Evolutionary conservation across 129 eudicot genomes (phyloP).

Genomic region (Apium graveolens): DNA sequence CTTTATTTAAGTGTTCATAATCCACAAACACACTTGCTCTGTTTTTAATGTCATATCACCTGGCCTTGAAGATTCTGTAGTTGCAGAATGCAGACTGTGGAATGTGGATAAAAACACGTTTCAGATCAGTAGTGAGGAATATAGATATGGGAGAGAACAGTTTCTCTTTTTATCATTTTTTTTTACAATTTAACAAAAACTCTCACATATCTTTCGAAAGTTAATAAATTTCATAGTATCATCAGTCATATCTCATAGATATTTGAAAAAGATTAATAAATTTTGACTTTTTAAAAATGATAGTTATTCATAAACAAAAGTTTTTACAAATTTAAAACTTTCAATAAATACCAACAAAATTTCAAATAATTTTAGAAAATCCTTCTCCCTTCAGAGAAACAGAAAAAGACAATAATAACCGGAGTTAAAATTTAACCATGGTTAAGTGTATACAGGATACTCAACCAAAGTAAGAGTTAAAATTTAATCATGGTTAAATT

Average conservation of each 20-base stretch:
- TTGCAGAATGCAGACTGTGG: background rate
- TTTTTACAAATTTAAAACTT: too few relatives aligned
- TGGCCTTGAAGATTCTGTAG: background rate
- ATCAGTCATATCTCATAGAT: background rate
- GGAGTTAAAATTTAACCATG: too few relatives aligned
- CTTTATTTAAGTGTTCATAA: too few relatives aligned
- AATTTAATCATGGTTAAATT: conserved; percentile 31
- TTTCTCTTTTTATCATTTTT: background rate
- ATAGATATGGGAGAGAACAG: background rate
- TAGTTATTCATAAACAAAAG: too few relatives aligned
- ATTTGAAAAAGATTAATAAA: background rate
- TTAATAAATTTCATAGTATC: background rate
- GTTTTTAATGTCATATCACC: background rate
- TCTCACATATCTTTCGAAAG: background rate
- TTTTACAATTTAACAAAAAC: background rate
- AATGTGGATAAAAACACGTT: background rate
- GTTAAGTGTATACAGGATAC: too few relatives aligned
- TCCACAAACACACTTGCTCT: background rate
- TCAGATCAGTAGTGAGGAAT: background rate
- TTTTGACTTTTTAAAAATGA: too few relatives aligned
- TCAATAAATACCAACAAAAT: too few relatives aligned
- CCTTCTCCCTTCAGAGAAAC: background rate
- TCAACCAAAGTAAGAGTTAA: conserved; percentile 11
- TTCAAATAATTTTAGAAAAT: too few relatives aligned
- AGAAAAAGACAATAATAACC: too few relatives aligned